Conservation (phyloP, 352 stramenopile genomes). For the Phytophthora quininea region DNA sequence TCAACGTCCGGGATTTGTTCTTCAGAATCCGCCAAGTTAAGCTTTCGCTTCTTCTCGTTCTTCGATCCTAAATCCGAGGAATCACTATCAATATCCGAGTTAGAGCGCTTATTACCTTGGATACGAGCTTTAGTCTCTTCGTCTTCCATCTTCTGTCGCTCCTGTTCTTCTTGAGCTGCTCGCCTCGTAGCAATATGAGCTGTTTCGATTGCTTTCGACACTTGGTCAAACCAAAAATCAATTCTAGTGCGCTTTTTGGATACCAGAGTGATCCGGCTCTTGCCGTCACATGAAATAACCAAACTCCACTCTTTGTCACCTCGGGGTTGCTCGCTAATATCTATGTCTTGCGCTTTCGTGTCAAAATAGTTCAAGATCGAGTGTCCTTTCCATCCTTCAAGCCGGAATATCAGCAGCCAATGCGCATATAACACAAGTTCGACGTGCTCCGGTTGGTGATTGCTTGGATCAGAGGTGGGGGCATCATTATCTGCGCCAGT, state of each 20-base stretch:
- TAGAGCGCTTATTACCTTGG: constrained; percentile 2
- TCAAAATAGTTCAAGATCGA: constrained; percentile 32
- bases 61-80: not conserved
- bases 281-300: constrained; percentile 24
- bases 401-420: constrained; percentile 46
- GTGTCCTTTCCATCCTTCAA: constrained; percentile 49
- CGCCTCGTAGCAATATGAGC: constrained; percentile 17
- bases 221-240: constrained; percentile 67
- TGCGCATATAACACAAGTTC: constrained; percentile 45
- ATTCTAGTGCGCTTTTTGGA: constrained; percentile 54
- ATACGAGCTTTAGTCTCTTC: constrained; percentile 14
- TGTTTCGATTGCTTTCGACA: constrained; percentile 45
- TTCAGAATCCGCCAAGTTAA: not conserved
- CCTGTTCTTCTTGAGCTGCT: constrained; percentile 25
- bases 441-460: constrained; percentile 40
- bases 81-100: constrained; percentile 5
- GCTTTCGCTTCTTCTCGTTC: constrained; percentile 32
- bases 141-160: constrained; percentile 24
- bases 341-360: constrained; percentile 17
- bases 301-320: constrained; percentile 52
- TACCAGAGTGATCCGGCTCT: constrained; percentile 26
- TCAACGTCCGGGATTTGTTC: constrained; percentile 1
- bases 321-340: constrained; percentile 35
- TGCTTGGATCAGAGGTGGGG: constrained; percentile 5
- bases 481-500: not conserved